These are phyloP conservation scores for Heritiera littoralis DNA, from an alignment of 345 rosid species.

Conservation along the genomic window DNA sequence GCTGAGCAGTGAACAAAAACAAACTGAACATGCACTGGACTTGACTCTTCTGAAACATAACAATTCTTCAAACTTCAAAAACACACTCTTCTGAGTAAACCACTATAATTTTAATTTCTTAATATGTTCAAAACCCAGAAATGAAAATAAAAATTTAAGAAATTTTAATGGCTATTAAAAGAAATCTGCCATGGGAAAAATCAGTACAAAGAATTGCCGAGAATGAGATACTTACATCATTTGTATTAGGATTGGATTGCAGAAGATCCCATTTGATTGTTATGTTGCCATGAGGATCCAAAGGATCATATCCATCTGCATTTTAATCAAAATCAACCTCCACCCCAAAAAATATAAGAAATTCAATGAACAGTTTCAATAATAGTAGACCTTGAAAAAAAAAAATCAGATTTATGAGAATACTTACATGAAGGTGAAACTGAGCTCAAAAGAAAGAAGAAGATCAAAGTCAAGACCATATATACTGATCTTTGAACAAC, in stretches of 20 bases:
- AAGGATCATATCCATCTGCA: slow-evolving; percentile 82
- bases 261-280: slow-evolving; percentile 85
- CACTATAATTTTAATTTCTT: neutral
- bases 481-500: neutral
- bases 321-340: slow-evolving; percentile 11
- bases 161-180: neutral
- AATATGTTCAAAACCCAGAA: neutral
- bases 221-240: slow-evolving; percentile 41
- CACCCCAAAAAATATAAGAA: neutral
- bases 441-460: neutral
- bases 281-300: slow-evolving; percentile 70
- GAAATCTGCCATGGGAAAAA: neutral
- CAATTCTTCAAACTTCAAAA: neutral
- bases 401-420: neutral
- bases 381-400: neutral
- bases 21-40: slow-evolving; percentile 8
- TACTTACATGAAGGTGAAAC: slow-evolving; percentile 16
- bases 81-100: too few species aligned
- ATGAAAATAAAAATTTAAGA: too few species aligned
- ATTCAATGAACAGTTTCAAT: neutral
- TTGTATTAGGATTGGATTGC: slow-evolving; percentile 32
- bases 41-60: neutral
- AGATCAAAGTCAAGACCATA: neutral
- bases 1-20: neutral
- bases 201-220: neutral